A percentile compares a stretch with the other conserved stretches of the same genome.
Evolutionary conservation across 2,329 filamentous ascomycete genomes (phyloP).

Genomic region (Penicillium sp.): DNA sequence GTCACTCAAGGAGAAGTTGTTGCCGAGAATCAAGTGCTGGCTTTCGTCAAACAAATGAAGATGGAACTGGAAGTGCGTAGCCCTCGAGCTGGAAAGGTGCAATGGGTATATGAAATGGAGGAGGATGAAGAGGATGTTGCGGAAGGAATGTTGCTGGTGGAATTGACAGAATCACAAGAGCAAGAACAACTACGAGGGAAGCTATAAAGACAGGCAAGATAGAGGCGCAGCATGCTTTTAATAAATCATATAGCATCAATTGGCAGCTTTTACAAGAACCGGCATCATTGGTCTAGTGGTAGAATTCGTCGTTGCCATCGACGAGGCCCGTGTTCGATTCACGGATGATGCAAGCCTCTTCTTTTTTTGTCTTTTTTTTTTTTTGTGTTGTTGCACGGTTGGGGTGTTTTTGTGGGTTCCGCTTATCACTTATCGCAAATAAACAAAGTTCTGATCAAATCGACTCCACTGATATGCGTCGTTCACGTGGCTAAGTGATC

Average conservation of each 20-base stretch:
- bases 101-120: slow-evolving; percentile 54
- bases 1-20: slow-evolving; percentile 55
- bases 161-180: slow-evolving; percentile 41
- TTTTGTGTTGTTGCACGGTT: neutral
- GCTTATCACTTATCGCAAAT: neutral
- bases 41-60: slow-evolving; percentile 66
- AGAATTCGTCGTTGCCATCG: slow-evolving; percentile 49
- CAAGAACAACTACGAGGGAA: slow-evolving; percentile 32
- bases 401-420: neutral
- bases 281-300: slow-evolving; percentile 49
- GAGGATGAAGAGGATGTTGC: slow-evolving; percentile 54
- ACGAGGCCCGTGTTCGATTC: slow-evolving; percentile 50
- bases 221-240: neutral
- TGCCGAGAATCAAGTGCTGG: slow-evolving; percentile 53
- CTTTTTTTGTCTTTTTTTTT: slow-evolving; percentile 7
- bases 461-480: slow-evolving; percentile 7
- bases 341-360: slow-evolving; percentile 37
- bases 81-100: slow-evolving; percentile 48
- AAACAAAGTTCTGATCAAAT: neutral
- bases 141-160: slow-evolving; percentile 54
- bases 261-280: slow-evolving; percentile 8
- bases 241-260: slow-evolving; percentile 5
- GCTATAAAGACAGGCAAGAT: slow-evolving; percentile 16
- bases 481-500: slow-evolving; percentile 46
- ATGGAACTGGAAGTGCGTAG: slow-evolving; percentile 66